Base-by-base conservation (phyloP, 768 basidiomycete genomes). In the Guyanaporus albipodus region DNA sequence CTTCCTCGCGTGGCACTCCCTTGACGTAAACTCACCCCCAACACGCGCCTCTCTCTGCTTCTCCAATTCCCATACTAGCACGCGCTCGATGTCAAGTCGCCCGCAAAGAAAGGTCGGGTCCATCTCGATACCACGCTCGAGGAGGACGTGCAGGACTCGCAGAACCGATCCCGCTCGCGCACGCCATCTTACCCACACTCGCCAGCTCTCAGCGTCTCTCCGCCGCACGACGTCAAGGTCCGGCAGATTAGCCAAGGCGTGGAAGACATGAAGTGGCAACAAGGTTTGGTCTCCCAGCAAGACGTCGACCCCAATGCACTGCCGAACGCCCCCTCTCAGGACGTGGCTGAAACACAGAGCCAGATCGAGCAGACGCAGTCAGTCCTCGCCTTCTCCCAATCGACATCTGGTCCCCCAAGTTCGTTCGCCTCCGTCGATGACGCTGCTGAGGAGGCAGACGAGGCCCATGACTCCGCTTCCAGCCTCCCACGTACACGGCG, bases 231-330 rank as follows among this genome's bases (percentile, higher is more conserved):
- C 66, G 78, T 85, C 68, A 88, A 85, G 71, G 79, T 85, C 48
- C 77, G 83, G 42, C 86, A 87, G 69, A 86, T 87, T 56, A 87
- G 84, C 52, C 82, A 82, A 58, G 83, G 84, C 22, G 85, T 88
- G 26, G 85, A 87, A 63, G 87, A 88, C 60, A 77, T 87, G 52
- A 80, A 72, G 59, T 86, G 85, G 86, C 73, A 75, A 61, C 80
- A 77, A 47, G 66, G 28, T 24, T 14, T 51, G n/a, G 50, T 52
- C 12, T 33, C 42, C 1, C 55, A 55, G 21, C 52, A 55, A 19
- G 49, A 59, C 23, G 19, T 42, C 2, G 51, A 42, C 23, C 39
- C 39, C 12, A 29, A 42, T 28, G 29, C 46, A 2, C 58, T 48
- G 24, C 48, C 31, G 17, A 42, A 24, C 48, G 28, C 38, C 15